Base-by-base conservation (phyloP, 805 yeast genomes). In the Hanseniaspora singularis region DNA sequence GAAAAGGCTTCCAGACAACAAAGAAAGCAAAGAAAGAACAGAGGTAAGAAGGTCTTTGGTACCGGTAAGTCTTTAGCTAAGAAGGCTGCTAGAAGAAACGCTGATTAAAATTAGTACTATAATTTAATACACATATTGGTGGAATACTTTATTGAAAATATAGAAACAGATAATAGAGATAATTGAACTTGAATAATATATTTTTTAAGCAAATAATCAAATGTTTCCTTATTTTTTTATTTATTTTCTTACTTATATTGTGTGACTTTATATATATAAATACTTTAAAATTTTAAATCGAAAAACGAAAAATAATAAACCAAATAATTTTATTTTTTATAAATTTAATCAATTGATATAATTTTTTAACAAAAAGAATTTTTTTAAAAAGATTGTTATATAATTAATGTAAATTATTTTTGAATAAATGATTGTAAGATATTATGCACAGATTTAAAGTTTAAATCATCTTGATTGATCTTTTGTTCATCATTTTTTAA, bases 1-100 rank as follows among this genome's bases (percentile, higher is more conserved):
- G 96, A 89, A 74, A 87, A 86, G 79, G 77, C 95, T 64, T 86
- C 96, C 64, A 88, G 97, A 87, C 96, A 88, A 78, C 98, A 92
- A 79, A 86, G 98, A 81, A 92, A 92, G 76, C 97, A 89, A 79
- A 86, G 83, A 87, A 89, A 92, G 88, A 92, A 92, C 95, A 87
- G 96, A 79, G 95, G 83, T 68, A 81, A 82, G 87, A 92, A 92
- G 84, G 72, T 85, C 81, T 87, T 89, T 67, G 99, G 99, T 81
- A 92, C 98, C 65, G 94, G 88, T 67, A 81, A 77, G 71, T 79
- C 84, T 72, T 82, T 80, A 72, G 94, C 95, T 72, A 88, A 87
- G 79, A 80, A 74, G 72, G 77, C 79, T 68, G 89, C 89, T 68
- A 82, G 76, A 73, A 83, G 94, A 81, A 77, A 79, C 72, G 81